Percentiles rank a stretch among this genome's conserved stretches.
Conservation (phyloP, 352 stramenopile genomes). For the Phytopythium sindhum region DNA sequence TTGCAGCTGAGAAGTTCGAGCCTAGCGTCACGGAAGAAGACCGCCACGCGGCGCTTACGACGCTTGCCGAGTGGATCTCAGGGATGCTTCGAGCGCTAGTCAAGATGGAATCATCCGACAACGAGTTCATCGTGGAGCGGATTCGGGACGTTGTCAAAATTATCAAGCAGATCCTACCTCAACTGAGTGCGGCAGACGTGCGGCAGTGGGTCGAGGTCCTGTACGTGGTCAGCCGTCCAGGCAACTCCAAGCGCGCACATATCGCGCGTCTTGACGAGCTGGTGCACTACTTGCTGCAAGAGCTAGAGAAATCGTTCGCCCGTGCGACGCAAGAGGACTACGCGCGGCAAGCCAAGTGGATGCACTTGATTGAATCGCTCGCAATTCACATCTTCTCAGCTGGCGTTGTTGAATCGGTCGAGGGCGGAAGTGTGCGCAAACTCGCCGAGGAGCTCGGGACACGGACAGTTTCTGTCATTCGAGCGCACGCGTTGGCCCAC, state of each 20-base stretch:
- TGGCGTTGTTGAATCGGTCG: neutral
- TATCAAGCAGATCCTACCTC: conserved; percentile 41
- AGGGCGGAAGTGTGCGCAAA: conserved; percentile 9
- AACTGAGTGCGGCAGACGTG: conserved; percentile 11
- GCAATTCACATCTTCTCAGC: conserved; percentile 37
- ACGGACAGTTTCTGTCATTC: neutral
- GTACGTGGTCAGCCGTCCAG: neutral
- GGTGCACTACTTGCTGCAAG: conserved; percentile 29
- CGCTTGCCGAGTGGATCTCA: conserved; percentile 45
- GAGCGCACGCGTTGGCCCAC: conserved; percentile 43
- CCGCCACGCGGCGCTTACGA: conserved; percentile 50
- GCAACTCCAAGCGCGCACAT: neutral
- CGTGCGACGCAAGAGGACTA: conserved; percentile 65
- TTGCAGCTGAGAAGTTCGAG: conserved; percentile 36
- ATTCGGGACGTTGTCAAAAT: conserved; percentile 24
- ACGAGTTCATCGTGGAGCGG: conserved; percentile 15
- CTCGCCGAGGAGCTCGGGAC: conserved; percentile 5
- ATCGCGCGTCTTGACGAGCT: conserved; percentile 7
- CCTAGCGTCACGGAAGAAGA: conserved; percentile 52
- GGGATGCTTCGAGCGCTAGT: conserved; percentile 39
- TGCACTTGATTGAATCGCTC: conserved; percentile 50
- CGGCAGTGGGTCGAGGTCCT: conserved; percentile 3
- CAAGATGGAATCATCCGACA: conserved; percentile 19
- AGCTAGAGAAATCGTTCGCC: conserved; percentile 57
- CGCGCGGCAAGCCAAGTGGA: conserved; percentile 71